Base-by-base conservation (phyloP, 768 basidiomycete species). In the Rossbeevera mucosa region DNA sequence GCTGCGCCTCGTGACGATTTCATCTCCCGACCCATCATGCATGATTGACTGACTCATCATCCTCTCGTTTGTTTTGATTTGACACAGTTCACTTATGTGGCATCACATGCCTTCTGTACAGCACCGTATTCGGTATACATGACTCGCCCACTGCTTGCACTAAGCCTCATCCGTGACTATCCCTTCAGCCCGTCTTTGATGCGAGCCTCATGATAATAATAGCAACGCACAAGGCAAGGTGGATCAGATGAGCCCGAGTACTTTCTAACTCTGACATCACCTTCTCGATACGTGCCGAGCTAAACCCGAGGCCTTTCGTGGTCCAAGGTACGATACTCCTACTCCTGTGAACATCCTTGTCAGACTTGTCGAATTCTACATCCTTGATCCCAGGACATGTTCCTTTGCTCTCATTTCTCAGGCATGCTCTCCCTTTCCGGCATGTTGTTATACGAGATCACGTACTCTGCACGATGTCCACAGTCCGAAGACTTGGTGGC, bases 1-100 rank as follows among this genome's bases (percentile, higher is more conserved):
- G 48, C 56, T 64, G 62, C 51, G 53, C 42, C 48, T 55, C 53
- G 48, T 68, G 66, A 70, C 64, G 57, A 56, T 58, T 66, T 58
- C 56, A 61, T 56, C 54, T 43, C 48, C 52, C 52, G 48, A 52
- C 48, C 47, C 41, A 65, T 65, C 61, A 55, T 51, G n/a, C n/a
- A n/a, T n/a, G n/a, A n/a, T n/a, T n/a, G 42, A 60, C 25, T 24
- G 42, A 42, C 42, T 43, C 58, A 47, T 54, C 52, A 36, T 52
- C 44, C 41, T 48, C 48, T 47, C 42, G 41, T 53, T 53, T 54
- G 36, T 51, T 45, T 52, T 56, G 60, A 60, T 65, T 53, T 56
- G 59, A 58, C 54, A 58, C 24, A 24, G 48, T 58, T 67, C 51
- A 20, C 5, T 31, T 58, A 55, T 57, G 52, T 54, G 44, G 44